Evolutionary conservation across 2,329 filamentous ascomycete genomes (phyloP).

Genomic region (Xylaria sp.): DNA sequence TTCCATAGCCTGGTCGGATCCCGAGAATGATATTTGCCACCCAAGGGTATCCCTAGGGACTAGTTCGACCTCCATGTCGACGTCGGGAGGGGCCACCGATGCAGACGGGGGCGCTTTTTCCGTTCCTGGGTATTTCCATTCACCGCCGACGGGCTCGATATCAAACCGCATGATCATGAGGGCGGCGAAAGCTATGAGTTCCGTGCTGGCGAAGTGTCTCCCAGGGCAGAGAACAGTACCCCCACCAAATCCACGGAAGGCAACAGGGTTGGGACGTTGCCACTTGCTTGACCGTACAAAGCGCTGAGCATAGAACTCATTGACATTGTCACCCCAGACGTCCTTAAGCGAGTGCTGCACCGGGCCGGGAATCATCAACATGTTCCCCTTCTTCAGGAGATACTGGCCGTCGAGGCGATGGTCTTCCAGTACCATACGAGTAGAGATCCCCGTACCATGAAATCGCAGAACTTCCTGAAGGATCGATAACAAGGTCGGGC

Average conservation of each 20-base stretch:
- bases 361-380: background rate
- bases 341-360: background rate
- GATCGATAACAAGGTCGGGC: constrained; percentile 28
- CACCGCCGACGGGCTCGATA: background rate
- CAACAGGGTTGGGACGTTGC: background rate
- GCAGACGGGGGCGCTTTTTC: too few species aligned
- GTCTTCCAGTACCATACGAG: background rate
- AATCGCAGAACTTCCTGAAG: background rate
- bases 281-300: background rate
- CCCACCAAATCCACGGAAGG: constrained; percentile 12
- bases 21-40: too few species aligned
- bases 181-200: background rate
- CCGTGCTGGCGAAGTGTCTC: constrained; percentile 9
- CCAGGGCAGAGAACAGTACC: constrained; percentile 14
- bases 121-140: background rate
- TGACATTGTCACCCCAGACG: background rate
- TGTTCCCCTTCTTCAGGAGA: background rate
- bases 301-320: background rate
- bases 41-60: too few species aligned
- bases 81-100: too few species aligned
- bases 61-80: too few species aligned
- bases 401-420: background rate
- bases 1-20: too few species aligned
- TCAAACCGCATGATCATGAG: background rate
- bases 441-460: background rate